phyloP scores from a whole-genome alignment of 2,329 filamentous ascomycete species.

The Coniochaeta sp. region DNA sequence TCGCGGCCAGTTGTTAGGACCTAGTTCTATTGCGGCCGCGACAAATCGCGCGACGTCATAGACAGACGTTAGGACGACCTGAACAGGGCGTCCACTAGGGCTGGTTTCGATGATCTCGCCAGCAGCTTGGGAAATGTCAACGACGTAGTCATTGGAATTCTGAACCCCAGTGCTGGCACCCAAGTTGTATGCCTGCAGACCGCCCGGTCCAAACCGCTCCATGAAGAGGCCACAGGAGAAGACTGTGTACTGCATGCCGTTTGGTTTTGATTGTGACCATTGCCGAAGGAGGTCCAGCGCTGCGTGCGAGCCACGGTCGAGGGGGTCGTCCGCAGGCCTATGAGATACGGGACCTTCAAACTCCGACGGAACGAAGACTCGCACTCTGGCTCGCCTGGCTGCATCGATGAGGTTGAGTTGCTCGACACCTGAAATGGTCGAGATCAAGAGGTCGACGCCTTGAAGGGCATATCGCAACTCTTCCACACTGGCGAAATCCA shows the following conservation, averaged over 20 bases:
- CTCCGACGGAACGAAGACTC: constrained; percentile 66
- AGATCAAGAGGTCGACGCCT: constrained; percentile 68
- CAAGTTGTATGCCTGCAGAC: constrained; percentile 52
- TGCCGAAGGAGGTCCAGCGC: constrained; percentile 49
- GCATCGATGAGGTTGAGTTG: constrained; percentile 69
- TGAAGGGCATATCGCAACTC: constrained; percentile 58
- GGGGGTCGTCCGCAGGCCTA: constrained; percentile 46
- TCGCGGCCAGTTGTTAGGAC: constrained; percentile 51
- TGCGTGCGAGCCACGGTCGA: constrained; percentile 53
- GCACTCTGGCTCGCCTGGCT: constrained; percentile 55
- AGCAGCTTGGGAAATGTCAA: constrained; percentile 49
- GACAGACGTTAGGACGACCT: constrained; percentile 60
- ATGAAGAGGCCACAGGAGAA: constrained; percentile 72
- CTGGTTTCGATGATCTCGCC: constrained; percentile 56
- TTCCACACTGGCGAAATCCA: constrained; percentile 56
- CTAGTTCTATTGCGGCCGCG: constrained; percentile 59
- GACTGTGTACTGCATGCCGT: constrained; percentile 57
- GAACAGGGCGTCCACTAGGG: constrained; percentile 38
- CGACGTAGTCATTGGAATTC: constrained; percentile 56
- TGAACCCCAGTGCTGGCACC: constrained; percentile 46
- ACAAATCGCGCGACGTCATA: constrained; percentile 65
- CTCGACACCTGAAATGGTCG: constrained; percentile 58
- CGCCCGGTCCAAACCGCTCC: constrained; percentile 64
- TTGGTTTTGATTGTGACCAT: constrained; percentile 35
- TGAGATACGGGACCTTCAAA: constrained; percentile 59